A percentile compares a stretch with the other conserved stretches of the same genome.
phyloP scores from a whole-genome alignment of 768 basidiomycete species.

The Collybiopsis luxurians region DNA sequence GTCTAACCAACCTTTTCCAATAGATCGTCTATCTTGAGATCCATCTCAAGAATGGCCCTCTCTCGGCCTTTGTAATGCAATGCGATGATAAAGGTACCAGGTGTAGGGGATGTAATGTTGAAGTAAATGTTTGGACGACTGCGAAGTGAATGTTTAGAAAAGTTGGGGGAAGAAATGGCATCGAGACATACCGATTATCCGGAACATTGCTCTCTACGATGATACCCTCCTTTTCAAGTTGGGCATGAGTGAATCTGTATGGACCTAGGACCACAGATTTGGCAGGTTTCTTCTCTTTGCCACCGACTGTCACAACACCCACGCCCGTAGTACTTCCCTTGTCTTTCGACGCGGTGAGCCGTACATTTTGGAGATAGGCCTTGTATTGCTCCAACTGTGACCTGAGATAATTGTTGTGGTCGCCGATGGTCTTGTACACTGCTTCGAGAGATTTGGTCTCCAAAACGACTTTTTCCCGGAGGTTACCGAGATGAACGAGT shows the following conservation, averaged over 20 bases:
- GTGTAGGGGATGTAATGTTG: conserved; percentile 96
- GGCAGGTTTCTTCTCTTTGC: conserved; percentile 91
- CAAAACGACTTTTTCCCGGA: conserved; percentile 90
- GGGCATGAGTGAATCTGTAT: conserved; percentile 96
- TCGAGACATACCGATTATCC: conserved; percentile 72
- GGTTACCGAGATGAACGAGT: conserved; percentile 92
- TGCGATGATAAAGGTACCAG: conserved; percentile 98
- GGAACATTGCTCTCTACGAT: conserved; percentile 99
- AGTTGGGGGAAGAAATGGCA: conserved; percentile 1
- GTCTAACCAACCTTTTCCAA: conserved; percentile 78
- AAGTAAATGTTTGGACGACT: conserved; percentile 99
- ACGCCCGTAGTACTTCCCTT: conserved; percentile 86
- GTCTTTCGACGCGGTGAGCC: conserved; percentile 84
- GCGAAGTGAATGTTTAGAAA: conserved; percentile 6
- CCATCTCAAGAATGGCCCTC: conserved; percentile 99
- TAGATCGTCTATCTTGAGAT: conserved; percentile 97
- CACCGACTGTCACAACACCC: conserved; percentile 93
- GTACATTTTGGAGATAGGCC: conserved; percentile 97
- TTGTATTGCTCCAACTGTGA: conserved; percentile 99
- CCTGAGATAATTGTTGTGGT: conserved; percentile 97
- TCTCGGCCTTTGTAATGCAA: conserved; percentile 98
- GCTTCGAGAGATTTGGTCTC: conserved; percentile 93
- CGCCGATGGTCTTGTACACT: conserved; percentile 99
- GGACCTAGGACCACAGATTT: conserved; percentile 91
- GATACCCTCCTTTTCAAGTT: conserved; percentile 98